phyloP scores from a whole-genome alignment of 495 filamentous ascomycete genomes.

The Xylaria sp. region DNA sequence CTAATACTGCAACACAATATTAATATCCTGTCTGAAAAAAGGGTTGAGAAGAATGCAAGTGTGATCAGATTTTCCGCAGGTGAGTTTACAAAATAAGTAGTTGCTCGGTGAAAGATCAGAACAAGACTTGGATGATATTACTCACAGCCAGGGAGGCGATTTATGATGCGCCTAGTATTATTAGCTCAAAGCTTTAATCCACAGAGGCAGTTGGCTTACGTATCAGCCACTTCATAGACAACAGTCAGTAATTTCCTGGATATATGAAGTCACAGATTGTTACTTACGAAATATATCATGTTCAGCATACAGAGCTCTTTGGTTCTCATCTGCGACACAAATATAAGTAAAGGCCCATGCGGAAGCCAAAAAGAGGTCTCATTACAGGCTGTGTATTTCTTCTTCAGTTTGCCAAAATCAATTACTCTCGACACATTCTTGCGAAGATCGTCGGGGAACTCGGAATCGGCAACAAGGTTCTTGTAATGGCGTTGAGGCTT shows the following conservation, averaged over 20 bases:
- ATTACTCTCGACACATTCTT: conserved; percentile 82
- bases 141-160: conserved; percentile 28
- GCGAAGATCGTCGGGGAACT: conserved; percentile 75
- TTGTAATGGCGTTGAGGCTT: conserved; percentile 90
- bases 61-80: not conserved
- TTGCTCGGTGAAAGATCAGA: not conserved
- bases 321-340: conserved; percentile 64
- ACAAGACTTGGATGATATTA: not conserved
- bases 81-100: not conserved
- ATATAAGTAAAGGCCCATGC: conserved; percentile 13
- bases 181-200: not conserved
- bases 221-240: conserved; percentile 21
- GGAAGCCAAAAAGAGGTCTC: not conserved
- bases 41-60: not conserved
- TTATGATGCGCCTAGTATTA: conserved; percentile 28
- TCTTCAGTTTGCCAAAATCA: conserved; percentile 79
- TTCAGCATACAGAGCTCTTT: conserved; percentile 80
- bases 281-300: conserved; percentile 52
- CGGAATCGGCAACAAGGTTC: conserved; percentile 75
- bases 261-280: not conserved
- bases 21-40: not conserved
- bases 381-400: conserved; percentile 76
- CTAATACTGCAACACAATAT: conserved; percentile 23
- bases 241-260: not conserved
- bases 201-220: conserved; percentile 17